Base-by-base conservation (phyloP, 2,329 filamentous ascomycete genomes). In the Stromatinia cepivora region DNA sequence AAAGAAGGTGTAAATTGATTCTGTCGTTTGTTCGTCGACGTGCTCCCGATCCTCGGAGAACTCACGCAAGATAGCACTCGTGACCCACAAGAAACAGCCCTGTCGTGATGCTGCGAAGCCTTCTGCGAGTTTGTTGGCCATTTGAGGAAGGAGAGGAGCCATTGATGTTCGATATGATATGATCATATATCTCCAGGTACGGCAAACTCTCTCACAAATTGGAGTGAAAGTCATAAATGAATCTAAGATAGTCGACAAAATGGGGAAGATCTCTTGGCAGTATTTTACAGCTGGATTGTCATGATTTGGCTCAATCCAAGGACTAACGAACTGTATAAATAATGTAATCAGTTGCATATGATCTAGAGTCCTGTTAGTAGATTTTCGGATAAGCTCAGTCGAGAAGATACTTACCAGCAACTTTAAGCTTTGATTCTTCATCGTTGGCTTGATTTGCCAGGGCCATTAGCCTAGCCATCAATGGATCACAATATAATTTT, bases 61-160 rank as follows among this genome's bases (percentile, higher is more conserved):
- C 79, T 99, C 95, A 70, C 95, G 91, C 42, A 99, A 86, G 72
- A 99, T 96, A 11, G 94, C 93, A 73, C 94, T 92, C 2, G 94
- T 97, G 1, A 95, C 94, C 95, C 95, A 99, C n/a, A 99, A 84
- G 85, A 99, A 99, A 79, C 94, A 97, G 17, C 95, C 95, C 80
- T 99, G 94, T 71, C 90, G 88, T 15, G 94, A 97, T 25, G 87
- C 86, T 68, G 91, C 86, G 79, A 99, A 99, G 6, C 94, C 94
- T 72, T 85, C 86, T 1, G 92, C 92, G 69, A 99, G 86, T 80
- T 94, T 96, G 75, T 94, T 92, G 25, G 95, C 96, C 81, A 99
- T 88, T 28, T 88, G 86, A 0, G 92, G 91, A 57, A 99, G 85
- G 58, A 99, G 82, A 34, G 94, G 93, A 20, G 91, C 88, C 84